Base-by-base conservation (phyloP, 495 filamentous ascomycete species). In the Aspergillus nidulans region DNA sequence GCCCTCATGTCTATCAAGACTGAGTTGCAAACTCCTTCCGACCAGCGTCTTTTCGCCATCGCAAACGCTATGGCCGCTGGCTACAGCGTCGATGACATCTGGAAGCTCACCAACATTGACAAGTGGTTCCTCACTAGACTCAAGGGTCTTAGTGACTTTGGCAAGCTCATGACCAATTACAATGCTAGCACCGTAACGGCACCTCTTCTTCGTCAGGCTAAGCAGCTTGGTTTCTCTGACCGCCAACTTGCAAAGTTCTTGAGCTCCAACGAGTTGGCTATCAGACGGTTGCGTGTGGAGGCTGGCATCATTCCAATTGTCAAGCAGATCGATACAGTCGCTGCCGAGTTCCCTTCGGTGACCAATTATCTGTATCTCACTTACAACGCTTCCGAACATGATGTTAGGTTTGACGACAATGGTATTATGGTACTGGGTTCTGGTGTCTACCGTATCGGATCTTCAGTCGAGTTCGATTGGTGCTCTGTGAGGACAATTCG, bases 391-490 rank as follows among this genome's bases (percentile, higher is more conserved):
- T 85, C 83, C 18, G 88, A 92, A 69, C 86, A 91, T 56, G 94
- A 98, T 63, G 76, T 97, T 50, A 66, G 63, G 10, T 97, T 97
- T 58, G 76, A 89, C 25, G 94, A 98, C 63, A 83, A 89, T 53
- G 94, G 94, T 66, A 84, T 87, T 41, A 98, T 97, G 92, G 94
- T 98, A 6, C 77, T 98, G 19, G 94, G 94, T 13, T 97, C 94
- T 15, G 94, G 94, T 68, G 94, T 98, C 19, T 98, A 98, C 75
- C 84, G 94, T 59, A 98, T 98, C 62, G 94, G 94, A 43, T 96
- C 92, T 1, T 96, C 92, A 0, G 94, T 98, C 49, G 94, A 98
- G 67, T 98, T 98, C 68, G 94, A 98, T 69, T 98, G 94, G 94
- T 98, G 94, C 68, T 95, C 94, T n/a, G 94, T 98, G 30, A 81